Evolutionary conservation across 2,329 filamentous ascomycete species (phyloP).

Genomic region (Calonectria crousiana): DNA sequence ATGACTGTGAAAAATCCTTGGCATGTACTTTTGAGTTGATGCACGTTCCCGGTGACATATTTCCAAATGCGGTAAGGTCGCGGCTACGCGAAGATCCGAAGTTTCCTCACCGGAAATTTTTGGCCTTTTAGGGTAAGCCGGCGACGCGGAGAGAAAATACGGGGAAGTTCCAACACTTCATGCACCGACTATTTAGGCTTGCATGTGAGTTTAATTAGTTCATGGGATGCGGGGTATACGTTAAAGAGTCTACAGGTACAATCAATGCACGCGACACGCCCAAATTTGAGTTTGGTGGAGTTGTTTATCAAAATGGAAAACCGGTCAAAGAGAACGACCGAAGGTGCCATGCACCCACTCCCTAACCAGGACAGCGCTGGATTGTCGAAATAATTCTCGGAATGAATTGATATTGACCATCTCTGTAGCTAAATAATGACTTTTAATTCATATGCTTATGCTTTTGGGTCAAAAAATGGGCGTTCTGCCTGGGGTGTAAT

Average conservation of each 20-base stretch:
- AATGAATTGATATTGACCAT: background rate
- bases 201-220: background rate
- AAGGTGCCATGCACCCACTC: too few species aligned
- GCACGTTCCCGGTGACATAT: background rate
- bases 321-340: too few species aligned
- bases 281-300: too few species aligned
- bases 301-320: background rate
- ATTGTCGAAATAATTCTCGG: too few species aligned
- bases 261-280: background rate
- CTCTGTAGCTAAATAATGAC: too few species aligned
- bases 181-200: background rate
- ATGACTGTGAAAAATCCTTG: background rate
- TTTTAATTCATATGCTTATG: background rate
- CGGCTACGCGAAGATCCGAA: background rate
- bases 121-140: background rate
- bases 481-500: conserved; percentile 24
- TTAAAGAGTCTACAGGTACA: background rate
- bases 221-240: background rate
- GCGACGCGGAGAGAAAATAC: background rate
- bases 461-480: conserved; percentile 21
- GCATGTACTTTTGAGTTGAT: background rate
- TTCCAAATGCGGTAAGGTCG: background rate
- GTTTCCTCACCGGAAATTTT: background rate
- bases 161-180: background rate
- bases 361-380: too few species aligned